These are phyloP conservation scores for Panaeolus cyanescens DNA, from an alignment of 768 basidiomycete genomes.

Conservation along the genomic window DNA sequence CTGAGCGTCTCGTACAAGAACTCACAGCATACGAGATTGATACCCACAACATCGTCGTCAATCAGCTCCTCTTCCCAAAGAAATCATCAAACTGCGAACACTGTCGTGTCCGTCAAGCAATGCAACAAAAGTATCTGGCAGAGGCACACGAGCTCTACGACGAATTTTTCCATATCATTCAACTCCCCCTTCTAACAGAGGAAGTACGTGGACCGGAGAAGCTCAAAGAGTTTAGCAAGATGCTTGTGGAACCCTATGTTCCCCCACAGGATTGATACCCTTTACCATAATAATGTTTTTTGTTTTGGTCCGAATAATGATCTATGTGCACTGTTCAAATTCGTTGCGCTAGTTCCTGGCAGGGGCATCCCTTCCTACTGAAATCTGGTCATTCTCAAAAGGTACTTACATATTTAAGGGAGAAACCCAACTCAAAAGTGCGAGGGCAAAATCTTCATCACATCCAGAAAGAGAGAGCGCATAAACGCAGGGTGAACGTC, in stretches of 20 bases:
- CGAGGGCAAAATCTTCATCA: too few species aligned
- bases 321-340: too few species aligned
- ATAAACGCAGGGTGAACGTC: neutral
- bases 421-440: too few species aligned
- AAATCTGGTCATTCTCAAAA: too few species aligned
- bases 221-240: conserved; percentile 89
- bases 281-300: neutral
- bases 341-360: too few species aligned
- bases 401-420: too few species aligned
- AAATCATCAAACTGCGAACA: conserved; percentile 91
- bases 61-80: conserved; percentile 95
- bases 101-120: conserved; percentile 90
- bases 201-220: conserved; percentile 96
- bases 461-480: neutral
- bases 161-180: conserved; percentile 97
- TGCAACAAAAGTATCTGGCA: conserved; percentile 97
- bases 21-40: conserved; percentile 94
- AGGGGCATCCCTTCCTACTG: too few species aligned
- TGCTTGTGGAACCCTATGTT: conserved; percentile 82
- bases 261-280: conserved; percentile 46
- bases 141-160: conserved; percentile 98
- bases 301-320: too few species aligned
- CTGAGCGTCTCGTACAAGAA: conserved; percentile 96
- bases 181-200: conserved; percentile 91
- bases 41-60: conserved; percentile 98